Evolutionary conservation across 495 filamentous ascomycete species (phyloP), one percentile per base, ranked within the genome.

Genomic region (Aspergillus egyptiacus): DNA sequence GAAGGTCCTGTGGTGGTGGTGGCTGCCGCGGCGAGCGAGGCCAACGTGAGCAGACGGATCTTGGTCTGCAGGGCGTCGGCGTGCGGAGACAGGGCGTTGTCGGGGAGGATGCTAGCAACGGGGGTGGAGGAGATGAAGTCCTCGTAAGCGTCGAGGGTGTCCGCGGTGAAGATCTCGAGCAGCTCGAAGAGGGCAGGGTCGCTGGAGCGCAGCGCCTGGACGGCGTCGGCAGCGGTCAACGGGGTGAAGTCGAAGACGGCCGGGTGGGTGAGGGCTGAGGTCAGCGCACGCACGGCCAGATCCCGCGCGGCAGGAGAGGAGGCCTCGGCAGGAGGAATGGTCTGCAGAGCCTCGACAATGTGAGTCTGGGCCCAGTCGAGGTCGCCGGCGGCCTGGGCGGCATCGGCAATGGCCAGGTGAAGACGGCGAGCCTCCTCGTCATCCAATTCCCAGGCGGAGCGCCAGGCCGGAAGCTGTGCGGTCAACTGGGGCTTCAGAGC

Each of bases 211-310:
- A 99, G 85, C 2, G 86, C 83, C 68, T 95, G 89, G 40, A 99
- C 81, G 42, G 85, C 79, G 48, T 95, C 86, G 44, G 95, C 83
- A 24, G 80, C 79, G 40, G 89, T 89, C 56, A 99, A 77, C 57
- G 96, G 89, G 58, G 91, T 86, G 76, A 97, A 97, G 72, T 95
- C 89, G 74, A 87, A 91, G 65, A 91, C 88, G 28, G 75, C 71
- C 10, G 82, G 81, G 50, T 85, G 76, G 36, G 78, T 76, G 48
- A 99, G 80, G 3, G 91, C 89, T 32, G 83, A 75, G 66, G 87
- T 90, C 33, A 96, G 74, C 36, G 90, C 89, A 57, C 87, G 86
- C 41, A 95, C 75, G 9, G 89, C 83, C 46, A 96, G 76, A n/a
- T 81, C 76, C 54, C 87, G 87, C 27, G 90, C 86, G 49, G 89